These are phyloP conservation scores for Sclerotinia spermophila DNA, from an alignment of 2,329 filamentous ascomycete genomes.

Conservation along the genomic window DNA sequence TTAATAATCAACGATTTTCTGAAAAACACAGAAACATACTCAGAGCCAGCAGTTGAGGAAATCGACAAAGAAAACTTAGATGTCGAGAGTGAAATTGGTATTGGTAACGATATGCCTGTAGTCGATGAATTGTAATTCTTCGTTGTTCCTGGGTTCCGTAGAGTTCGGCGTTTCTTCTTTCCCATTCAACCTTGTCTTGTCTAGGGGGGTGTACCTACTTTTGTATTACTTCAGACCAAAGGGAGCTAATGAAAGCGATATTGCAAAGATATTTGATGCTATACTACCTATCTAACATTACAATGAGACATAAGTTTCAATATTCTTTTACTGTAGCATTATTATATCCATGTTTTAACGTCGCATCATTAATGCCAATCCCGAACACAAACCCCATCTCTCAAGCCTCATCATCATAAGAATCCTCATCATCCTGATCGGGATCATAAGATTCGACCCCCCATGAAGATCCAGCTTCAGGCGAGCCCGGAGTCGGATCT, in stretches of 20 bases:
- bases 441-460: not conserved
- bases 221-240: not conserved
- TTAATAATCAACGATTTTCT: conserved; percentile 62
- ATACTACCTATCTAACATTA: not conserved
- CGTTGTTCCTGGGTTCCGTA: not conserved
- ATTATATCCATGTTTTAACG: too few species aligned
- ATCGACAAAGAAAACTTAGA: not conserved
- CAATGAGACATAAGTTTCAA: not conserved
- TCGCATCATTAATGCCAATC: too few species aligned
- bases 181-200: not conserved
- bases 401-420: not conserved
- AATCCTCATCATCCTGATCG: not conserved
- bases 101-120: conserved; percentile 3
- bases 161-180: not conserved
- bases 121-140: conserved; percentile 1
- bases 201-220: not conserved
- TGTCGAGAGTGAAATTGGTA: not conserved
- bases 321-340: not conserved
- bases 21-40: conserved; percentile 25
- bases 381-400: not conserved
- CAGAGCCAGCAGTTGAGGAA: not conserved
- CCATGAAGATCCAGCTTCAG: too few species aligned
- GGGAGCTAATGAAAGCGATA: not conserved
- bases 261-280: not conserved
- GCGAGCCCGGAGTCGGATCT: not conserved